phyloP scores from a whole-genome alignment of 495 filamentous ascomycete genomes.

The Xylaria nigripes region DNA sequence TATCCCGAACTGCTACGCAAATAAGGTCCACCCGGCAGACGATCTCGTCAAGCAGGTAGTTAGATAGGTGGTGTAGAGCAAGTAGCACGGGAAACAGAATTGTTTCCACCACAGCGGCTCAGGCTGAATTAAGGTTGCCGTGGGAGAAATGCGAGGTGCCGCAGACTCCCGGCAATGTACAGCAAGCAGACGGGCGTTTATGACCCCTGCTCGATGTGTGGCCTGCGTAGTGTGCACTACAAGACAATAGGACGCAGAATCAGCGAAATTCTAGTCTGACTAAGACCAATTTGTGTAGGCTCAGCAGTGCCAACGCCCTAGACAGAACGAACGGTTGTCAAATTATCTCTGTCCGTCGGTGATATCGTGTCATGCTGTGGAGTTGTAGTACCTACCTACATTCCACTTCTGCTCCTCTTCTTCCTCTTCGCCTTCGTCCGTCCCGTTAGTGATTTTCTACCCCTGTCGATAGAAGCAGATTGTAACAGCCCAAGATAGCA shows the following conservation, averaged over 20 bases:
- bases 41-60: neutral
- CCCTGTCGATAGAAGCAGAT: constrained; percentile 1
- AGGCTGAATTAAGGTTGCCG: constrained; percentile 13
- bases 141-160: constrained; percentile 8
- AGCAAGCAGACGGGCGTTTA: constrained; percentile 3
- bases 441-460: neutral
- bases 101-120: constrained; percentile 7
- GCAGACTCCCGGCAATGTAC: constrained; percentile 7
- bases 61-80: neutral
- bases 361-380: neutral
- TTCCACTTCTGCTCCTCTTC: neutral
- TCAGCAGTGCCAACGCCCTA: neutral
- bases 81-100: neutral
- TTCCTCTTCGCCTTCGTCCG: neutral
- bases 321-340: neutral
- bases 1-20: neutral
- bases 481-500: neutral
- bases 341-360: neutral
- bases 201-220: neutral
- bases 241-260: constrained; percentile 3
- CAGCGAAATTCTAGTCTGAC: constrained; percentile 6
- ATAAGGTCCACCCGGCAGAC: neutral
- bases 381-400: neutral
- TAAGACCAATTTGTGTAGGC: constrained; percentile 8
- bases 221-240: neutral